These are phyloP conservation scores for Fraxinus baroniana DNA, from an alignment of 305 asterid genomes.

Conservation along the genomic window DNA sequence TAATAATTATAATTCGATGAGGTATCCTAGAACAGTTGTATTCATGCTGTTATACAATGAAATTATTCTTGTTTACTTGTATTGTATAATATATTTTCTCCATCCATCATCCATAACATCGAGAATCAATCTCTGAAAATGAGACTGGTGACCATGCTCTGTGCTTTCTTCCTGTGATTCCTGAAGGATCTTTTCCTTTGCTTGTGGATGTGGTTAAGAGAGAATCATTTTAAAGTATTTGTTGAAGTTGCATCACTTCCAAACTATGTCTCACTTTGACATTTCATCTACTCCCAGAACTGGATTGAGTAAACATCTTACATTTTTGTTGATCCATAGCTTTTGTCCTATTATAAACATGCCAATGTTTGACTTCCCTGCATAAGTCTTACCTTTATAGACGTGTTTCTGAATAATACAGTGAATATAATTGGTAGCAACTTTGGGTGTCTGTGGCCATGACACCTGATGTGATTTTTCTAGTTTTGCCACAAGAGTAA, in stretches of 20 bases:
- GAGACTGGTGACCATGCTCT: not conserved
- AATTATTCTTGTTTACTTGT: not conserved
- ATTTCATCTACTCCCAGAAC: not conserved
- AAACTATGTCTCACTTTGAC: not conserved
- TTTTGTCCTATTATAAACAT: not conserved
- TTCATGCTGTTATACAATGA: not conserved
- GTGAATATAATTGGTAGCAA: not conserved
- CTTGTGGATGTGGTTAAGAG: not conserved
- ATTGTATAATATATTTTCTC: not conserved
- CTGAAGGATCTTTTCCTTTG: not conserved
- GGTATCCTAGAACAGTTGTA: not conserved
- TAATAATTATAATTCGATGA: not conserved
- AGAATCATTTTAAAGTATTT: not conserved
- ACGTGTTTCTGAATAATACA: not conserved
- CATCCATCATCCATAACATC: not conserved
- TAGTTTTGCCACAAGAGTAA: constrained; percentile 3
- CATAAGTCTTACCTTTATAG: not conserved
- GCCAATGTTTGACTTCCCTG: not conserved
- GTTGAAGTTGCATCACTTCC: not conserved
- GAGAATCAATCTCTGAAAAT: not conserved
- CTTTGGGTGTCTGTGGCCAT: constrained; percentile 3
- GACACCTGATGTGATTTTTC: not conserved
- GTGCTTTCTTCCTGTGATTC: not conserved
- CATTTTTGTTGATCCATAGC: not conserved
- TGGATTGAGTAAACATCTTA: not conserved